Evolutionary conservation across 768 basidiomycete species (phyloP).

Genomic region (Agaricus blazei): DNA sequence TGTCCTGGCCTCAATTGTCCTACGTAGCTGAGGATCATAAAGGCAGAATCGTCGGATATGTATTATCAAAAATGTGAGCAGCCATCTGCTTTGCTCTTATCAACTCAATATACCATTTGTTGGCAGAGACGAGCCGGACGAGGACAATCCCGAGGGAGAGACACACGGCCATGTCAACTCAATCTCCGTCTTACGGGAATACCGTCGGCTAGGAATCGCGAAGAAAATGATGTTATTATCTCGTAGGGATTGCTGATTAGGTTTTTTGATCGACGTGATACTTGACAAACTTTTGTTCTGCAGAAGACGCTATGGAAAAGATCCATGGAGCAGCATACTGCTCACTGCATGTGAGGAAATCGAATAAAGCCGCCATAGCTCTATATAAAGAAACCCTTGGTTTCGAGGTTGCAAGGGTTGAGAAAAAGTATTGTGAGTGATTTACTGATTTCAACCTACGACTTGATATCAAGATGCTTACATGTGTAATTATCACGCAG

Average conservation of each 20-base stretch:
- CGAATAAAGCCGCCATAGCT: constrained; percentile 88
- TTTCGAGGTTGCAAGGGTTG: constrained; percentile 81
- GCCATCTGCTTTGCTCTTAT: neutral
- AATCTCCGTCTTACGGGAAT: constrained; percentile 88
- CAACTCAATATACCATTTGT: neutral
- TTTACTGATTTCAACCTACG: neutral
- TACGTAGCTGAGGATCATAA: constrained; percentile 90
- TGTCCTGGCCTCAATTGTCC: constrained; percentile 92
- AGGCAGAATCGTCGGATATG: constrained; percentile 90
- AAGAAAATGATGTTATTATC: constrained; percentile 93
- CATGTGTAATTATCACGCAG: constrained; percentile 32
- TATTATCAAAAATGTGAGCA: constrained; percentile 89
- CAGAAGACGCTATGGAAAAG: constrained; percentile 88
- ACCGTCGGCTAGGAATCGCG: constrained; percentile 87
- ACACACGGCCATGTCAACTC: constrained; percentile 93
- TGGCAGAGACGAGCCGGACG: constrained; percentile 30
- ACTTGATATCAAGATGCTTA: neutral
- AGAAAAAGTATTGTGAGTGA: constrained; percentile 83
- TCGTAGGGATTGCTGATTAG: constrained; percentile 47
- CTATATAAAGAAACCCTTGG: constrained; percentile 88
- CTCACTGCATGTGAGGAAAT: constrained; percentile 88
- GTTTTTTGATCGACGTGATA: neutral
- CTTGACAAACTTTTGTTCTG: neutral
- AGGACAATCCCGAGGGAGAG: constrained; percentile 54
- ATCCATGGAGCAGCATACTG: constrained; percentile 84